A percentile compares a stretch with the other conserved stretches of the same genome.
Conservation (phyloP, 306 rosid genomes). For the Cucurbita argyrosperma region DNA sequence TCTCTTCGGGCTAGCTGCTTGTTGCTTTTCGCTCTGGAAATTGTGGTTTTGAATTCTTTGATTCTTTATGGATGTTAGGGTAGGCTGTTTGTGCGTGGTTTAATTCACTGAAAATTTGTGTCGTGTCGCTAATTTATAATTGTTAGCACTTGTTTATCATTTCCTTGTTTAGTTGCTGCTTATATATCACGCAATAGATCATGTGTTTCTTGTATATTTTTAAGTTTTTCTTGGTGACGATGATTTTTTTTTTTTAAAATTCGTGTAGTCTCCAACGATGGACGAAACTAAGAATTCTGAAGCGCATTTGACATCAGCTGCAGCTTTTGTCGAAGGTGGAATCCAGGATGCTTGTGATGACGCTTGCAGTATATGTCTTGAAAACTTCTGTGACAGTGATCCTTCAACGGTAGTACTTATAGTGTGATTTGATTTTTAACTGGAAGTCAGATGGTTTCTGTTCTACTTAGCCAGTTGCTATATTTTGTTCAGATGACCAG, state of each 20-base stretch:
- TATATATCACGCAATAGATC: not conserved
- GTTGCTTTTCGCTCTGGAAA: not conserved
- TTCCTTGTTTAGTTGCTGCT: not conserved
- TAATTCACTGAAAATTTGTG: not conserved
- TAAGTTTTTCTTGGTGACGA: not conserved
- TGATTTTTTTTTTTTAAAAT: not conserved
- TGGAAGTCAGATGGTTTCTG: not conserved
- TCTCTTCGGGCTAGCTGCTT: not conserved
- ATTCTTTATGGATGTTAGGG: not conserved
- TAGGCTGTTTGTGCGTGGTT: not conserved
- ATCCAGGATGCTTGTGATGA: slow-evolving; percentile 92
- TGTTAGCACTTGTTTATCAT: not conserved
- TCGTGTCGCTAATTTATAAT: not conserved
- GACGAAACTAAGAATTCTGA: slow-evolving; percentile 46
- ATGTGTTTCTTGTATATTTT: not conserved
- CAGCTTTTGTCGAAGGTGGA: slow-evolving; percentile 96
- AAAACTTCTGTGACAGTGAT: slow-evolving; percentile 67
- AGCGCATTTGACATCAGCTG: slow-evolving; percentile 82
- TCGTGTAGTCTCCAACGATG: slow-evolving; percentile 29
- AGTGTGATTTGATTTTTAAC: not conserved
- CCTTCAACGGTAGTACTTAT: slow-evolving; percentile 54
- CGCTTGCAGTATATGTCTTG: slow-evolving; percentile 94
- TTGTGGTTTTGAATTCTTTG: not conserved
- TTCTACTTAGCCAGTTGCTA: not conserved
- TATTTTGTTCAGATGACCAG: slow-evolving; percentile 47